phyloP scores from a whole-genome alignment of 2,329 filamentous ascomycete species.

The Aspergillus alliaceus region DNA sequence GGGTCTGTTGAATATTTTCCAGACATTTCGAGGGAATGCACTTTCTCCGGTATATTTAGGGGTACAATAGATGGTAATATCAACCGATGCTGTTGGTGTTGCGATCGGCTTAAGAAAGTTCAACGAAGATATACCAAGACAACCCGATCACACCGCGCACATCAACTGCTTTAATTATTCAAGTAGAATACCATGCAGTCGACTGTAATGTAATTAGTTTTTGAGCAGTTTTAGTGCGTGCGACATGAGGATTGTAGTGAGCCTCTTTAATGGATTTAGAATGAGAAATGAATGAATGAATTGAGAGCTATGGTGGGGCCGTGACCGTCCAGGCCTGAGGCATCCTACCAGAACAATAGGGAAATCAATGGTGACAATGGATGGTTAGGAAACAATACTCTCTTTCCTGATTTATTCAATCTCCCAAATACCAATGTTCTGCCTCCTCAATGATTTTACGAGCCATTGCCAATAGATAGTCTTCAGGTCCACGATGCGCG shows the following conservation, averaged over 20 bases:
- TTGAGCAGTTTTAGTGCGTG: too few species aligned
- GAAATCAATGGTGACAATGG: constrained; percentile 10
- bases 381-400: too few species aligned
- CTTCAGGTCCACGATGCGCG: too few species aligned
- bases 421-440: background rate
- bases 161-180: too few species aligned
- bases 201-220: background rate
- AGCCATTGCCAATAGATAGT: too few species aligned
- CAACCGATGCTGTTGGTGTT: too few species aligned
- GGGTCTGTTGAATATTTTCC: constrained; percentile 64
- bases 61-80: background rate
- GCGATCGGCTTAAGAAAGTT: background rate
- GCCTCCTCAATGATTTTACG: too few species aligned
- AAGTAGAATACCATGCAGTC: too few species aligned
- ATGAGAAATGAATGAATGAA: constrained; percentile 5
- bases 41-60: background rate
- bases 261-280: background rate
- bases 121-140: background rate
- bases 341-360: constrained; percentile 22
- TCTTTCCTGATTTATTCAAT: too few species aligned
- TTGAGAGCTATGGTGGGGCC: constrained; percentile 1
- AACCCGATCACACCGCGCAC: background rate
- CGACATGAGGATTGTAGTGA: background rate
- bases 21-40: constrained; percentile 18
- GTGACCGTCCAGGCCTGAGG: constrained; percentile 26